Base-by-base conservation (phyloP, 2,329 filamentous ascomycete species). In the Sclerotinia nivalis region DNA sequence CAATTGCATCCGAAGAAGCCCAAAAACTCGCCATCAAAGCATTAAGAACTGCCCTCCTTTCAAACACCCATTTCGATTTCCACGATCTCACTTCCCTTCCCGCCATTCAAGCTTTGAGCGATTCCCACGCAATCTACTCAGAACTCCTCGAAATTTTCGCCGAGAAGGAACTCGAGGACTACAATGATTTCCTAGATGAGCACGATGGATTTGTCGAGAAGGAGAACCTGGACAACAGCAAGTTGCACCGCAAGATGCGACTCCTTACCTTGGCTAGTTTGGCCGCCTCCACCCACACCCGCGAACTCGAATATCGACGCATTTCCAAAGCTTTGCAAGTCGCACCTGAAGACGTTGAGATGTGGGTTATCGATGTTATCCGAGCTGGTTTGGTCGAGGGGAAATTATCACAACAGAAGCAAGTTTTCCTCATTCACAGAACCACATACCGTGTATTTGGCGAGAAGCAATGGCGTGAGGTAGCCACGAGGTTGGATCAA, bases 301-400 rank as follows among this genome's bases (percentile, higher is more conserved):
- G 95, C 78, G 93, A 96, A 78, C 91, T 99, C 67, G 91, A 95
- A 72, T 99, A 99, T 83, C 85, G 86, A 74, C 88, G 88, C 78
- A 97, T 99, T 79, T 88, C 91, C 74, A 91, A 91, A 79, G 91
- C 93, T 8, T 88, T 99, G 60, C 91, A 96, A 81, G 89, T 99
- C 69, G 89, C 93, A 59, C 79, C 83, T 60, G 89, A 92, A 73
- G 93, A 98, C 73, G 93, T 98, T 55, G 96, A 99, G 86, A 91
- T 95, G 87, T 99, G 96, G 96, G 93, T 96, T 75, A 99, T 99
- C 78, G 96, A 99, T 80, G 94, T 96, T 75, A 97, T 99, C 82
- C 93, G 96, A 75, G 93, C 94, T 61, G 93, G 94, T 47, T 89
- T 99, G 50, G 93, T 99, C 66, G 96, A 99, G 84, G 96, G 96